Percentiles rank a stretch among this genome's conserved stretches.
Conservation (phyloP, 106 monocot species). For the Dioscorea alata region DNA sequence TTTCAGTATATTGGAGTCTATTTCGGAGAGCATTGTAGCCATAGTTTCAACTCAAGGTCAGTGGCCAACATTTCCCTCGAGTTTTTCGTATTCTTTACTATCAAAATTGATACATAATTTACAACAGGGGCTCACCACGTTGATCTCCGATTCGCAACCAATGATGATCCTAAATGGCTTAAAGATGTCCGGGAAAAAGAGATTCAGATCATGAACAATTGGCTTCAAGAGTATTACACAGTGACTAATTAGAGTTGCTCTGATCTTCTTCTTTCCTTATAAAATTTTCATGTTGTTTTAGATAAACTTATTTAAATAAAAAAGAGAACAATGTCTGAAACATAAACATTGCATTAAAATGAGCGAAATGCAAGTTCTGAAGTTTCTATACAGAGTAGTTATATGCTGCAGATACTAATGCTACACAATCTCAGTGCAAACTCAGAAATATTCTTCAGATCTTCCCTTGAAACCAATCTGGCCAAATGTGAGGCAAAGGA, state of each 20-base stretch:
- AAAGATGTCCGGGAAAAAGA: conserved; percentile 23
- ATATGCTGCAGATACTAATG: no score
- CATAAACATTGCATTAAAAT: no score
- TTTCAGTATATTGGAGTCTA: conserved; percentile 27
- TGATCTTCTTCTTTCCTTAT: neutral
- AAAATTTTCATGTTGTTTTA: no score
- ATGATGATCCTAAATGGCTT: conserved; percentile 48
- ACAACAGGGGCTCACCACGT: conserved; percentile 49
- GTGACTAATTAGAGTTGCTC: conserved; percentile 1
- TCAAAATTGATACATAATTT: neutral
- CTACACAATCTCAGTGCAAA: no score
- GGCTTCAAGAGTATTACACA: conserved; percentile 30
- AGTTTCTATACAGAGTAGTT: no score
- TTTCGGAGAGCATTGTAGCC: conserved; percentile 20
- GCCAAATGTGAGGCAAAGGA: conserved; percentile 84
- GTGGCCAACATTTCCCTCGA: neutral
- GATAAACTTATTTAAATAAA: no score
- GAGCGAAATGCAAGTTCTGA: no score
- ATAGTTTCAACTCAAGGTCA: conserved; percentile 24
- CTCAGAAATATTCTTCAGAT: conserved; percentile 62
- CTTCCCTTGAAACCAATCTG: conserved; percentile 98
- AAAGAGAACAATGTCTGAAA: no score
- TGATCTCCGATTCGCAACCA: conserved; percentile 38
- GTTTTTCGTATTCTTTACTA: neutral
- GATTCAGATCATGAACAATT: conserved; percentile 21